Evolutionary conservation across 1,139 yeast species (phyloP), one percentile per base, ranked within the genome.

Genomic region (Yamadazyma taylorii): DNA sequence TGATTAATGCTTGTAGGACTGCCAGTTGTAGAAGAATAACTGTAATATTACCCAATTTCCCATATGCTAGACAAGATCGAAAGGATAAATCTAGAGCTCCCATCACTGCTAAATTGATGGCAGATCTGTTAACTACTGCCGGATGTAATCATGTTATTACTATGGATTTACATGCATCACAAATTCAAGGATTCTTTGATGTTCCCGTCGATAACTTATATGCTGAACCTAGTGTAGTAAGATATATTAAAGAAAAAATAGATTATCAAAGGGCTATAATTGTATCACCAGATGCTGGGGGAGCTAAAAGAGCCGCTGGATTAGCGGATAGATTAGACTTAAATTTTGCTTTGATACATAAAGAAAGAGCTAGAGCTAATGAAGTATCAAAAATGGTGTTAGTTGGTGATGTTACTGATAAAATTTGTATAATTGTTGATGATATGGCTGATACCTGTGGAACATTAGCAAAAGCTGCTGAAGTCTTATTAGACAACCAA

Each of bases 381-480:
- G 89, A 84, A 61, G 86, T 83, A 13, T 76, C 85, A 22, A 70
- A 79, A 54, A 83, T 84, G 90, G 88, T 77, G 14, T 63, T 78
- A 38, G 94, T 85, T 30, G 94, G 94, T 49, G 92, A 85, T 60
- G 94, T 85, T 23, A 63, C 75, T 2, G 76, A 78, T 37, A 83
- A 83, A 52, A 73, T 81, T 3, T 84, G 92, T 63, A 68, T 85
- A 21, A 65, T 85, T 47, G 79, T 85, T 28, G 94, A 85, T 56
- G 94, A 85, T 56, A 84, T 85, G 86, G 90, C 90, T 17, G 92
- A 85, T 54, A 85, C 92, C 4, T 84, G 92, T 62, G 92, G 92
- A 33, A 84, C 92, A 3, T 64, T 84, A 45, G 84, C 83, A 46
- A 84, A 84, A 53, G 92, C 92, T 1, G 83, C 88, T 7, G 86